Percentiles rank a stretch among this genome's conserved stretches.
Evolutionary conservation across 177 flowering plant species (phyloP).

Genomic region (Vitis hybrid): DNA sequence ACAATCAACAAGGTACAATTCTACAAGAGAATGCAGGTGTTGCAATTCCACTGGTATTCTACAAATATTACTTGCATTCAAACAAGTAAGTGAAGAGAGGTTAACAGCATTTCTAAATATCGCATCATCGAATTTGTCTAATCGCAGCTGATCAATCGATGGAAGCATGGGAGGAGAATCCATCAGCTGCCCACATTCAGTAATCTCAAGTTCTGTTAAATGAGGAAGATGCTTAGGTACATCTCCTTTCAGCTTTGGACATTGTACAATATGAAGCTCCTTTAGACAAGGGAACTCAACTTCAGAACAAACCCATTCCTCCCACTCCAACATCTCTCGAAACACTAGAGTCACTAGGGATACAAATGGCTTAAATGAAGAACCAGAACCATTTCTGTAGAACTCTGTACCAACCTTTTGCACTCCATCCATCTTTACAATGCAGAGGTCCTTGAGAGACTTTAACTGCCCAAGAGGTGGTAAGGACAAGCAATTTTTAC

Average conservation of each 20-base stretch:
- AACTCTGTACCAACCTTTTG: conserved; percentile 14
- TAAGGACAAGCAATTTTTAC: conserved; percentile 6
- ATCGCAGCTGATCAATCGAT: neutral
- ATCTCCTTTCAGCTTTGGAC: conserved; percentile 9
- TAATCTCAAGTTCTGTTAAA: neutral
- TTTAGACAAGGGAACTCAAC: conserved; percentile 8
- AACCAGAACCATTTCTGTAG: neutral
- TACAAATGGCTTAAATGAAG: conserved; percentile 5
- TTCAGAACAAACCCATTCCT: conserved; percentile 12
- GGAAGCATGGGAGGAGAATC: neutral
- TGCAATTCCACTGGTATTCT: no score
- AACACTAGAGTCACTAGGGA: conserved; percentile 2
- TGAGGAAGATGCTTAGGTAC: conserved; percentile 13
- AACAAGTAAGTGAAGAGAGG: no score
- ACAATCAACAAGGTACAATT: no score
- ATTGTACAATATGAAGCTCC: neutral
- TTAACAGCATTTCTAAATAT: neutral
- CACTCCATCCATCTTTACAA: conserved; percentile 4
- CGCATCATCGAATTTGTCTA: neutral
- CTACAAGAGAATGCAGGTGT: no score
- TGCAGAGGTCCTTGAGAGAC: conserved; percentile 3
- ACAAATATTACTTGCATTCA: no score
- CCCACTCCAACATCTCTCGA: conserved; percentile 11
- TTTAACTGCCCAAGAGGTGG: conserved; percentile 24
- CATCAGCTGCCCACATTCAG: neutral